Conservation (phyloP, 2,329 filamentous ascomycete species). For the Paradendryphiella salina region DNA sequence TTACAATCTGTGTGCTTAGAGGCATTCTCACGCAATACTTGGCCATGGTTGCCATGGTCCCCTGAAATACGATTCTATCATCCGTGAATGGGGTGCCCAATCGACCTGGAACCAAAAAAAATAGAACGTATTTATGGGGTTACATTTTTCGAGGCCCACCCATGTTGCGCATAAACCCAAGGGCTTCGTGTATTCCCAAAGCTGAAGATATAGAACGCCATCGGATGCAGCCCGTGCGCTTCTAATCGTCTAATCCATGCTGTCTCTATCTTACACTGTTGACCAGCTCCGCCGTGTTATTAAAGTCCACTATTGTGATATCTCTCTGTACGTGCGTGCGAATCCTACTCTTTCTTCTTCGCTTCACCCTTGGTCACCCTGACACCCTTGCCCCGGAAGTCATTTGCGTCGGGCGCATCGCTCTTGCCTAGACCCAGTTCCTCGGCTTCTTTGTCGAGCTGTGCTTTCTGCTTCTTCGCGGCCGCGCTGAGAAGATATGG, state of each 20-base stretch:
- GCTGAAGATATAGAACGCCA: conserved; percentile 1
- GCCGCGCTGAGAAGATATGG: conserved; percentile 73
- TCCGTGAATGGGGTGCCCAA: background rate
- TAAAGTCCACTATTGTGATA: background rate
- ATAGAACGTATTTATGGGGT: background rate
- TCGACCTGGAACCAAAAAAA: background rate
- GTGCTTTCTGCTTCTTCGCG: conserved; percentile 64
- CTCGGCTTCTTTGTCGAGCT: conserved; percentile 59
- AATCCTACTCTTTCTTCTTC: conserved; percentile 47
- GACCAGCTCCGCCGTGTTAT: background rate
- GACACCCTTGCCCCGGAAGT: conserved; percentile 35
- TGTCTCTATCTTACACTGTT: too few species aligned
- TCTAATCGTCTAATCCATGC: background rate
- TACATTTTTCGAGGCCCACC: conserved; percentile 12
- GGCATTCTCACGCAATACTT: background rate
- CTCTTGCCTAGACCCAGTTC: conserved; percentile 46
- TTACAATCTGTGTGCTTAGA: too few species aligned
- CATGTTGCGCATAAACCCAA: conserved; percentile 17
- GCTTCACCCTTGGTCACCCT: conserved; percentile 48
- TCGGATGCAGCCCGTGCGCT: background rate
- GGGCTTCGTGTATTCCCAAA: conserved; percentile 3
- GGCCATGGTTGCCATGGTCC: too few species aligned
- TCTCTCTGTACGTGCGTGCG: background rate
- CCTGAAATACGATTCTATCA: background rate
- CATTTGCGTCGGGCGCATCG: conserved; percentile 37